Conservation (phyloP, 2,329 filamentous ascomycete genomes). For the Didymellaceae sp. region DNA sequence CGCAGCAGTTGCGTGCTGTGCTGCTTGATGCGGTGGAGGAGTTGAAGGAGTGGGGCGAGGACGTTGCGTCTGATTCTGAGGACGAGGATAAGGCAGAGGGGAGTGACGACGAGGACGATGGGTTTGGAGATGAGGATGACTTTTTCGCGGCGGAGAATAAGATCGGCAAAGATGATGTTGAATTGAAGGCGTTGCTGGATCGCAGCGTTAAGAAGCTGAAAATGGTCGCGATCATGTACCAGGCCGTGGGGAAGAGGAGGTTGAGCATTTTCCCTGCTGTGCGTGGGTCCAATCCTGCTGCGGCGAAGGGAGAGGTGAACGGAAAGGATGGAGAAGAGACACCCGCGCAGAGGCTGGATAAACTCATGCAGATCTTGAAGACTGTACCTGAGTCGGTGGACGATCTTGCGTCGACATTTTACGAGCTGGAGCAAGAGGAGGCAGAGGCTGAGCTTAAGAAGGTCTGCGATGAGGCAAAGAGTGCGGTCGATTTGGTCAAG, state of each 20-base stretch:
- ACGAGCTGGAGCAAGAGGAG: slow-evolving; percentile 66
- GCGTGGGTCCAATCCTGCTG: not conserved
- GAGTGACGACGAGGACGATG: slow-evolving; percentile 46
- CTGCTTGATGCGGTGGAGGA: slow-evolving; percentile 85
- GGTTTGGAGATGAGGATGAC: slow-evolving; percentile 61
- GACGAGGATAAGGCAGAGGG: slow-evolving; percentile 47
- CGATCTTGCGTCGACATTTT: slow-evolving; percentile 74
- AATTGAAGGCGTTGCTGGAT: slow-evolving; percentile 72
- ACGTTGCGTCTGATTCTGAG: slow-evolving; percentile 62
- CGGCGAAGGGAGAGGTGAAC: slow-evolving; percentile 3
- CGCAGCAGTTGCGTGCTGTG: slow-evolving; percentile 74
- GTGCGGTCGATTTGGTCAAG: slow-evolving; percentile 62
- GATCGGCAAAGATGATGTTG: slow-evolving; percentile 66
- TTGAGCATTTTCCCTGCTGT: slow-evolving; percentile 59
- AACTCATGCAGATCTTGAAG: slow-evolving; percentile 63
- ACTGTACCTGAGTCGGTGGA: slow-evolving; percentile 71
- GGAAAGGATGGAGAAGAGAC: slow-evolving; percentile 4
- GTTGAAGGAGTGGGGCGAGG: slow-evolving; percentile 85
- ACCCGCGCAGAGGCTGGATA: slow-evolving; percentile 55
- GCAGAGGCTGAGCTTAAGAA: slow-evolving; percentile 66
- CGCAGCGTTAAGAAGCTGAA: slow-evolving; percentile 69
- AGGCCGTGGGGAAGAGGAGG: slow-evolving; percentile 72
- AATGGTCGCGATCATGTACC: slow-evolving; percentile 71
- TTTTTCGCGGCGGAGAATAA: slow-evolving; percentile 68
- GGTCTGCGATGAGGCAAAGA: slow-evolving; percentile 66